Percentiles rank a stretch among this genome's conserved stretches.
Conservation (phyloP, 352 stramenopile genomes). For the Globisporangium cylindrosporum region DNA sequence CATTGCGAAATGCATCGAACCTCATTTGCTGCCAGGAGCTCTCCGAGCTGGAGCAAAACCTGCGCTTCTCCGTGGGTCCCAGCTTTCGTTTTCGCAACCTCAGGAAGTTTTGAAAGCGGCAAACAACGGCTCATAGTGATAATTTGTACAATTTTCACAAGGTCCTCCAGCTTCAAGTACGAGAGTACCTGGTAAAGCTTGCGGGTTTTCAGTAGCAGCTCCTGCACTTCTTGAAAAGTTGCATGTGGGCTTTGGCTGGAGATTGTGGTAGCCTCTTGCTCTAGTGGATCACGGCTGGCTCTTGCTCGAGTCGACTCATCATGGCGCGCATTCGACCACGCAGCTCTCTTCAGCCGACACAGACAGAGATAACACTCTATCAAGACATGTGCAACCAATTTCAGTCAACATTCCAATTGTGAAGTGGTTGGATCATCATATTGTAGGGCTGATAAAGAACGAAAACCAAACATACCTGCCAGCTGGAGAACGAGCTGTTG, state of each 20-base stretch:
- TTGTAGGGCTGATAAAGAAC: background rate
- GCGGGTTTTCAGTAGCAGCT: constrained; percentile 22
- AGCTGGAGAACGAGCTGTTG: constrained; percentile 36
- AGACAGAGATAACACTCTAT: constrained; percentile 29
- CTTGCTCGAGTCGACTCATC: constrained; percentile 1
- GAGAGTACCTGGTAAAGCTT: constrained; percentile 35
- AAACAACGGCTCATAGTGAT: background rate
- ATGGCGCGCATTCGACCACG: constrained; percentile 22
- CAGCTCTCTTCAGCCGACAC: constrained; percentile 28
- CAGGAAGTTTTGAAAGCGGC: constrained; percentile 21
- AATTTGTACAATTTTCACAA: background rate
- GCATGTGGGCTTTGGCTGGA: background rate
- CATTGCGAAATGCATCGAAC: constrained; percentile 18
- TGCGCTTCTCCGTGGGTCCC: constrained; percentile 39
- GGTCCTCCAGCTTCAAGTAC: background rate
- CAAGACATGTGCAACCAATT: background rate
- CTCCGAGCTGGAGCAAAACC: constrained; percentile 45
- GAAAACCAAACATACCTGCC: constrained; percentile 24
- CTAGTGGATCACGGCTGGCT: background rate
- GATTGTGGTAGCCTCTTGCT: background rate
- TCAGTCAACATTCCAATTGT: background rate
- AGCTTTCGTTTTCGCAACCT: constrained; percentile 26
- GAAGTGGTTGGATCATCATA: background rate
- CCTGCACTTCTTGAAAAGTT: background rate
- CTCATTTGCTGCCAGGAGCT: constrained; percentile 28